Evolutionary conservation across 192 early-diverging fungal species (phyloP).

Genomic region (Backusella tuberculispora): DNA sequence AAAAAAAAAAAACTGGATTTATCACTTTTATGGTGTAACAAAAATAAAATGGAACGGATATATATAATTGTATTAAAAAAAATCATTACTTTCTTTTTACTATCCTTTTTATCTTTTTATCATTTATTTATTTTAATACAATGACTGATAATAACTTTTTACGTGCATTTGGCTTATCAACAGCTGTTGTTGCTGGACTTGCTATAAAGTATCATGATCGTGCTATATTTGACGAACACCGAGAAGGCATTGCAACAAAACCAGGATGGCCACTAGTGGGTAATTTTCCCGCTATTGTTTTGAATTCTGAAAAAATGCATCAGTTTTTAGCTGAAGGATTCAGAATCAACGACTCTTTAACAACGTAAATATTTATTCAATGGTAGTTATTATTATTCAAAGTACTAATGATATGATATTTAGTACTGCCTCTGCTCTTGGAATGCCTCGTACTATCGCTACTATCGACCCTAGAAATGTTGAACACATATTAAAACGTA

Average conservation of each 20-base stretch:
- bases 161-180: conserved; percentile 15
- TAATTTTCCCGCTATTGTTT: conserved; percentile 17
- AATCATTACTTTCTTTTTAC: not conserved
- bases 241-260: conserved; percentile 27
- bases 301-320: conserved; percentile 22
- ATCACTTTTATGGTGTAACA: conserved; percentile 11
- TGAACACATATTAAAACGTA: conserved; percentile 45
- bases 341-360: not conserved
- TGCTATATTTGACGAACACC: conserved; percentile 36
- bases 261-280: conserved; percentile 37
- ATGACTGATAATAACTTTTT: not conserved
- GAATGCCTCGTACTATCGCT: conserved; percentile 31
- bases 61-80: not conserved
- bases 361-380: conserved; percentile 22
- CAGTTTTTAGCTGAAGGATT: conserved; percentile 26
- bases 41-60: not conserved
- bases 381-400: not conserved
- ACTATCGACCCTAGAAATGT: conserved; percentile 37
- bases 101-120: not conserved
- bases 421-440: conserved; percentile 30
- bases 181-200: conserved; percentile 13
- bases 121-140: not conserved
- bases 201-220: conserved; percentile 38
- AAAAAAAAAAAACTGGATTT: not conserved
- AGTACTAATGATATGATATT: not conserved